These are phyloP conservation scores for Nicotiana rustica DNA, from an alignment of 305 asterid species.

Conservation along the genomic window DNA sequence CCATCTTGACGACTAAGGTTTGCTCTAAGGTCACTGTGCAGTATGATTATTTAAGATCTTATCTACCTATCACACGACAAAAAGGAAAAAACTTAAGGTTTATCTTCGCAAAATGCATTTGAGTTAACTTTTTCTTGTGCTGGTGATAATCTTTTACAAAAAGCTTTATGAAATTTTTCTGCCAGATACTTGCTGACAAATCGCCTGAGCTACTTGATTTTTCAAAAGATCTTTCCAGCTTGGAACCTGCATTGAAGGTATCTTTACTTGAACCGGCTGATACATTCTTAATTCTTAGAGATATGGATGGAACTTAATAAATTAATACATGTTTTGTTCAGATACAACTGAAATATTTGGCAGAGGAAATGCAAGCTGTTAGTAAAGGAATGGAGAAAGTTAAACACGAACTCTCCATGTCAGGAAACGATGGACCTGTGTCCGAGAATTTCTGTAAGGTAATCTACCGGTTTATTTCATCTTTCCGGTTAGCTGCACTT, in stretches of 20 bases:
- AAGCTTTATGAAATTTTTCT: background rate
- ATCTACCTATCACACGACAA: background rate
- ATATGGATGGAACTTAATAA: background rate
- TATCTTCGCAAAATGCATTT: background rate
- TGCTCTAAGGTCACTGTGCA: background rate
- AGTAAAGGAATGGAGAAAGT: slow-evolving; percentile 83
- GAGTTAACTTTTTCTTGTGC: background rate
- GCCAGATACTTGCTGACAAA: slow-evolving; percentile 77
- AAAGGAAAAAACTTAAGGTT: background rate
- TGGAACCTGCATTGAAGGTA: slow-evolving; percentile 90
- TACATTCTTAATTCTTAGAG: background rate
- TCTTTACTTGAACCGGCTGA: slow-evolving; percentile 17
- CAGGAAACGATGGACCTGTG: slow-evolving; percentile 76
- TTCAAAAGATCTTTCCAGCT: slow-evolving; percentile 63
- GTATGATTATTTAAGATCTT: background rate
- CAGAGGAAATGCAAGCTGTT: slow-evolving; percentile 91
- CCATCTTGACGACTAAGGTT: background rate
- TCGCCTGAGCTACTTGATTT: slow-evolving; percentile 83
- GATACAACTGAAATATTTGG: slow-evolving; percentile 84
- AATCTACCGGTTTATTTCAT: background rate
- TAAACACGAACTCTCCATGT: slow-evolving; percentile 67
- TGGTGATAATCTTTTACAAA: background rate
- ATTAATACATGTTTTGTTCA: slow-evolving; percentile 40
- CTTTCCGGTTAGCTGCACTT: background rate
- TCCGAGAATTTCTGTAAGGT: slow-evolving; percentile 78